phyloP scores from a whole-genome alignment of 805 yeast genomes.

The Yarrowia sp. region DNA sequence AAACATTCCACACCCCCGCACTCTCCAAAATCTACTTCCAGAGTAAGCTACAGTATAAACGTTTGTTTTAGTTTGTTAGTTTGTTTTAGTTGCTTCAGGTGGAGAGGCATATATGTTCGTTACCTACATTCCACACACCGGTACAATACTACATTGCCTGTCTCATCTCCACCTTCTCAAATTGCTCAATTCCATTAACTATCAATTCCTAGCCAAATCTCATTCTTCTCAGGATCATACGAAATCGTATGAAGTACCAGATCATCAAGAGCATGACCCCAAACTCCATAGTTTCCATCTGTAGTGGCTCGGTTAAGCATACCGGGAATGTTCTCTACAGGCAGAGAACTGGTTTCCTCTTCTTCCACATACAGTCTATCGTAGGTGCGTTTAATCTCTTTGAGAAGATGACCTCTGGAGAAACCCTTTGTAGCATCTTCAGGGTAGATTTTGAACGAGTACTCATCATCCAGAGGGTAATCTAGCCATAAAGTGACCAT shows the following conservation, averaged over 20 bases:
- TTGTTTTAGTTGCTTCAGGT: too few relatives aligned
- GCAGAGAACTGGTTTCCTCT: conserved; percentile 1
- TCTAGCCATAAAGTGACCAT: conserved; percentile 5
- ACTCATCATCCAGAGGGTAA: conserved; percentile 20
- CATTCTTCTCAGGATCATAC: background rate
- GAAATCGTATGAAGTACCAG: conserved; percentile 18
- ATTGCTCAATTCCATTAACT: background rate
- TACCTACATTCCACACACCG: too few relatives aligned
- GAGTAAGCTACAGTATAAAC: too few relatives aligned
- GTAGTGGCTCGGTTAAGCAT: conserved; percentile 15
- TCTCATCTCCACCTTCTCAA: too few relatives aligned
- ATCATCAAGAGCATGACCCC: conserved; percentile 22
- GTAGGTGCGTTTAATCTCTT: background rate
- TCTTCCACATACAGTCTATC: conserved; percentile 12
- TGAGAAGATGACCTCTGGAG: background rate
- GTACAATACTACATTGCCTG: too few relatives aligned
- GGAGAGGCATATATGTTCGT: too few relatives aligned
- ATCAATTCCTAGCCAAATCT: conserved; percentile 22
- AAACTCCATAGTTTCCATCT: conserved; percentile 18
- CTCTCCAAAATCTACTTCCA: too few relatives aligned
- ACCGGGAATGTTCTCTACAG: conserved; percentile 11
- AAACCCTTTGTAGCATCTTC: conserved; percentile 5
- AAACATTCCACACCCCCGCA: too few relatives aligned
- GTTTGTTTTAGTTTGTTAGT: too few relatives aligned
- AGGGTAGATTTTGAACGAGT: conserved; percentile 19